Evolutionary conservation across 768 basidiomycete genomes (phyloP).

Genomic region (Exidia glandulosa): DNA sequence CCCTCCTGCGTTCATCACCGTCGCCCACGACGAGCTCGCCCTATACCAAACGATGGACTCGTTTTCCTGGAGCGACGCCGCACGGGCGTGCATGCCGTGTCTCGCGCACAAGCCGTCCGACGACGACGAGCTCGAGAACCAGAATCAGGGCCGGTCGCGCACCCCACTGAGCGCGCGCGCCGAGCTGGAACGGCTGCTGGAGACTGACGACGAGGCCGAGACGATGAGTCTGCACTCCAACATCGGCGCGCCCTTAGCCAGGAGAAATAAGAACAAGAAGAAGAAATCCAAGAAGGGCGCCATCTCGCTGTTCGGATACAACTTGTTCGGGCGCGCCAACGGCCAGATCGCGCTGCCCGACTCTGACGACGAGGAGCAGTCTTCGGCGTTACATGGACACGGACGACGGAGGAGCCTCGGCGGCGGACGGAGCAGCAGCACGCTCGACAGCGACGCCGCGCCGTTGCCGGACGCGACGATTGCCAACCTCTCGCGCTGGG

Average conservation of each 20-base stretch:
- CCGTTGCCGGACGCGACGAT: slow-evolving; percentile 50
- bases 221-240: slow-evolving; percentile 59
- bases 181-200: slow-evolving; percentile 42
- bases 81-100: slow-evolving; percentile 54
- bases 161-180: slow-evolving; percentile 18
- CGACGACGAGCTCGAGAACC: slow-evolving; percentile 26
- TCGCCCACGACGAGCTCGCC: not conserved
- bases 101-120: slow-evolving; percentile 20
- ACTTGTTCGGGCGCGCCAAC: slow-evolving; percentile 53
- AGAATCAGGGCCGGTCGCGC: slow-evolving; percentile 18
- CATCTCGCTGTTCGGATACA: slow-evolving; percentile 54
- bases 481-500: slow-evolving; percentile 31
- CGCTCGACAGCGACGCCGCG: slow-evolving; percentile 63
- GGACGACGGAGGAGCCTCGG: too few relatives aligned
- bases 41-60: slow-evolving; percentile 29
- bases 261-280: slow-evolving; percentile 23
- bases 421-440: slow-evolving; percentile 26
- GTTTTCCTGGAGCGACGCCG: slow-evolving; percentile 53
- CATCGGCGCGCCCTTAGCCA: slow-evolving; percentile 30
- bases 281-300: slow-evolving; percentile 8
- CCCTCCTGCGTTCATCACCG: not conserved
- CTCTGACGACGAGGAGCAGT: slow-evolving; percentile 33
- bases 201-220: slow-evolving; percentile 43
- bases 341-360: slow-evolving; percentile 41
- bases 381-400: too few relatives aligned